Evolutionary conservation across 2,329 filamentous ascomycete species (phyloP), one percentile per base, ranked within the genome.

Genomic region (Chaetomium strumarium): DNA sequence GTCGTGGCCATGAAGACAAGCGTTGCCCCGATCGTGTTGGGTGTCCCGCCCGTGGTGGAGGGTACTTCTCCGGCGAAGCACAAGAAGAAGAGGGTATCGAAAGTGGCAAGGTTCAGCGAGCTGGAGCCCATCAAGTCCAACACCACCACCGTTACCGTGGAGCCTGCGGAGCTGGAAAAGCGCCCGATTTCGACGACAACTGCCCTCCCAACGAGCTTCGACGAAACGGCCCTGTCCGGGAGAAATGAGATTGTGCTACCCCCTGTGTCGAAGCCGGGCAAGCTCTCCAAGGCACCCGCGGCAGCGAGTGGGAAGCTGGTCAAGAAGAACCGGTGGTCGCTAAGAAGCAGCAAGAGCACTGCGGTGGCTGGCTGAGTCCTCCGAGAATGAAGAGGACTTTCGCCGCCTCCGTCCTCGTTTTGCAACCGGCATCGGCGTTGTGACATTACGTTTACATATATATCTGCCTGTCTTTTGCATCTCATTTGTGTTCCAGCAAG

Each of bases 311-410:
- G 54, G 14, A 67, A 67, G 53, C 53, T 61, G 43, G 41, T 53
- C 9, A 68, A 68, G 56, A 67, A 65, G 61, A 65, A 55, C 34
- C 62, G 66, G 13, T 67, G 65, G 65, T 65, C 63, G 16, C 55
- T 62, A 24, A 52, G 61, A 50, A 61, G 62, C 44, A 60, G 55
- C 30, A 60, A 59, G 47, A 57, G 51, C 33, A 56, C 63, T 1
- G 59, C 61, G 4, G 64, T 66, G 17, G 64, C 65, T 0, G 63
- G 58, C 7, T 68, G 49, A 63, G 11, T 24, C 7, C 24, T 24
- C 24, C 7, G 4, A 7, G 7, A 7, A 24, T 7, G 24, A 24
- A 24, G 24, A 24, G 4, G 24, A 24, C 24, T 24, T 24, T 7
- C 24, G 7, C 24, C 24, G 7, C 24, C 4, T 24, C 24, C 24